phyloP scores from a whole-genome alignment of 169 alveolate genomes.

The Sarcocystis neurona region DNA sequence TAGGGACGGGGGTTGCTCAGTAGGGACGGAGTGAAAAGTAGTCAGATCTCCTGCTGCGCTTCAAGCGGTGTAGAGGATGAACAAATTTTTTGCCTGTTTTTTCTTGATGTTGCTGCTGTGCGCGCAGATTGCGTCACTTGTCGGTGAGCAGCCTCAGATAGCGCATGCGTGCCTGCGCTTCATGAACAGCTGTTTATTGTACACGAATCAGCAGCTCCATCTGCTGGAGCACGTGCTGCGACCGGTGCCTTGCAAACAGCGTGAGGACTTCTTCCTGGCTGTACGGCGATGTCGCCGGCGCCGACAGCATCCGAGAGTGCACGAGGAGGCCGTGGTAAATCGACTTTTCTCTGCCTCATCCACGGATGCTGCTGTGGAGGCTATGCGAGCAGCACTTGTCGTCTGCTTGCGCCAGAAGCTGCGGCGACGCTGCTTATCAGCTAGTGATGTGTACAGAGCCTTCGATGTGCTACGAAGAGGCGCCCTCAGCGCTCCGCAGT shows the following conservation, averaged over 20 bases:
- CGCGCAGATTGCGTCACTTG: constrained; percentile 29
- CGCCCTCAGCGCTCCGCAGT: constrained; percentile 38
- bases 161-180: constrained; percentile 57
- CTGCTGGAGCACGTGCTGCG: constrained; percentile 39
- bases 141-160: constrained; percentile 48
- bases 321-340: too few species aligned
- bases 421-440: constrained; percentile 9
- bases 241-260: not conserved
- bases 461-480: constrained; percentile 47
- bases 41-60: too few species aligned
- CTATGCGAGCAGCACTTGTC: constrained; percentile 6
- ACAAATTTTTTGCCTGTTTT: not conserved
- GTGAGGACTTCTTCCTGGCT: constrained; percentile 44
- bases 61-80: too few species aligned
- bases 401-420: constrained; percentile 34
- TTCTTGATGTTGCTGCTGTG: not conserved
- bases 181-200: constrained; percentile 29
- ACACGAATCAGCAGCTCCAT: constrained; percentile 43
- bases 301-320: constrained; percentile 15
- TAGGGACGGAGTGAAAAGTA: too few species aligned
- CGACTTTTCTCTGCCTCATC: constrained; percentile 32
- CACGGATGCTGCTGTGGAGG: constrained; percentile 36
- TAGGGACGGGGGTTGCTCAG: too few species aligned
- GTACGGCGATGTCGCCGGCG: constrained; percentile 51
- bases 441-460: constrained; percentile 45